Evolutionary conservation across 1,139 yeast genomes (phyloP), one percentile per base, ranked within the genome.

Genomic region (Groenewaldozyma sp.): DNA sequence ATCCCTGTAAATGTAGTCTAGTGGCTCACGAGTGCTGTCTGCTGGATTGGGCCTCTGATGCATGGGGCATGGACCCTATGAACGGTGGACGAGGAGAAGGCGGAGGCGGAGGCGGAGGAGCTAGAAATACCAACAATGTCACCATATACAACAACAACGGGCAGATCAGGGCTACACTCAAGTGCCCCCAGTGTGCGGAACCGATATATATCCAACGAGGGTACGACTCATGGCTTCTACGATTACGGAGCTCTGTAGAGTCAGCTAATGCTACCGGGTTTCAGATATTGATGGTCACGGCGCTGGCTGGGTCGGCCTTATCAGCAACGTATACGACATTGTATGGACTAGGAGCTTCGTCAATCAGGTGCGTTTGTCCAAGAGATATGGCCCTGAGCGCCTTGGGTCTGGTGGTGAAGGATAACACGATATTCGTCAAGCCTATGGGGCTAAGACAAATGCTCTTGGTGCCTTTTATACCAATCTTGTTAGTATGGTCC

Each of bases 151-250:
- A 28, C 35, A 28, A 37, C 31, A 24, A 51, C 45, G 31, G 42
- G 36, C 31, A 46, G 34, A n/a, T n/a, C 6, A 42, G 47, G 38
- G 17, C 11, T 27, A 13, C 52, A 54, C 45, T 48, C 4, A 53
- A 50, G 13, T 70, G 75, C 45, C 74, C 74, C 1, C 75, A 70
- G 48, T 70, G 75, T 48, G 57, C 61, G 39, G 45, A 59, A 1
- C 54, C 60, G 2, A 60, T 70, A 11, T 49, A 56, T 29, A 46
- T 68, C 19, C 10, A 24, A 13, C 21, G 33, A 14, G 40, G 40
- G 24, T 50, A 50, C 19, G 52, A 56, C 13, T 55, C 59, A 10
- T 42, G 52, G 39, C 36, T 50, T 7, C 20, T 65, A 5, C 41
- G 56, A 11, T 16, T 59, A 14, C 42, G 61, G 7, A 49, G 50